These are phyloP conservation scores for Orbilia blumenaviensis DNA, from an alignment of 2,329 filamentous ascomycete species.

Conservation along the genomic window DNA sequence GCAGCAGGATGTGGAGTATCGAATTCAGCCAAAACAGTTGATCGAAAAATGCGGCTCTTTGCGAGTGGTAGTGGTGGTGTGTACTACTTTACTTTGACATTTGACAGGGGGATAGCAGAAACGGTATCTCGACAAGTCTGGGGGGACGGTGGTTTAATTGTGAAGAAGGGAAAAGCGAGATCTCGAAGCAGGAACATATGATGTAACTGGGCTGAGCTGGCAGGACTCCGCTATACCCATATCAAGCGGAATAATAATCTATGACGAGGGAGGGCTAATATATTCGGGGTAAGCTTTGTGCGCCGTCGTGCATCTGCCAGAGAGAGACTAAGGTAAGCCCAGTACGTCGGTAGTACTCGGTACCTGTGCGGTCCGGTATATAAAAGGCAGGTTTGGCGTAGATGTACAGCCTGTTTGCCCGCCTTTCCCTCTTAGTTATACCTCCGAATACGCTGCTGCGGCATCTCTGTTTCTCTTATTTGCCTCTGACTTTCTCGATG, in stretches of 20 bases:
- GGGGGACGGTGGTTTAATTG: background rate
- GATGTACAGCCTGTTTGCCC: background rate
- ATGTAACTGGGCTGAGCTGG: slow-evolving; percentile 35
- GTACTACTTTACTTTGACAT: no score
- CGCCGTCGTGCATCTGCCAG: slow-evolving; percentile 23
- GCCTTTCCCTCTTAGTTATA: background rate
- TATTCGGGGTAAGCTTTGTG: slow-evolving; percentile 13
- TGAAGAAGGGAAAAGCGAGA: background rate
- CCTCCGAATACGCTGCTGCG: background rate
- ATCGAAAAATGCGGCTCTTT: slow-evolving; percentile 1
- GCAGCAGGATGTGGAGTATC: background rate
- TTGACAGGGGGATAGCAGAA: slow-evolving; percentile 10
- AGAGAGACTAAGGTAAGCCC: slow-evolving; percentile 8
- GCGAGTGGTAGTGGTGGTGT: background rate
- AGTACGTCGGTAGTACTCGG: no score
- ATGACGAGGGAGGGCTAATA: slow-evolving; percentile 3
- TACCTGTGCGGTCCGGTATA: background rate
- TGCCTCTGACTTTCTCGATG: background rate
- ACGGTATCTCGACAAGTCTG: background rate
- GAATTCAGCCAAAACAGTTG: background rate
- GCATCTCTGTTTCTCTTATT: background rate
- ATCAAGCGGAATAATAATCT: background rate
- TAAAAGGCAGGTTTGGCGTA: slow-evolving; percentile 26
- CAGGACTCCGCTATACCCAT: slow-evolving; percentile 5
- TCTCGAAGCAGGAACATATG: slow-evolving; percentile 13